Percentiles rank a stretch among this genome's conserved stretches.
Evolutionary conservation across 2,329 filamentous ascomycete genomes (phyloP).

Genomic region (Monosporascus cannonballus): DNA sequence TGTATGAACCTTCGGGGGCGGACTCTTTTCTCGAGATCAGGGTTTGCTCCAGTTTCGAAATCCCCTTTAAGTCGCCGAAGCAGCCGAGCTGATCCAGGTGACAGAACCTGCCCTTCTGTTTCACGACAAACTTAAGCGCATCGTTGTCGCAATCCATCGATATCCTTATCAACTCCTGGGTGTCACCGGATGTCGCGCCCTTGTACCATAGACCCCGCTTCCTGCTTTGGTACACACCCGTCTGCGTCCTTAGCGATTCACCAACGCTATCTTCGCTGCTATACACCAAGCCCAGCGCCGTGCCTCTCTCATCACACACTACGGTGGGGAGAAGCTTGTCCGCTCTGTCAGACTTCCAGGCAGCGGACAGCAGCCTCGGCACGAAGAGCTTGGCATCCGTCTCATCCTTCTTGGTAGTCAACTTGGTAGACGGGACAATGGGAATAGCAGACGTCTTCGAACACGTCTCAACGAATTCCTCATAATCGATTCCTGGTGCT

Average conservation of each 20-base stretch:
- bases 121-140: constrained; percentile 82
- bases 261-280: constrained; percentile 86
- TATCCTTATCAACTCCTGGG: constrained; percentile 80
- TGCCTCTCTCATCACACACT: constrained; percentile 81
- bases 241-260: constrained; percentile 72
- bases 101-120: constrained; percentile 89
- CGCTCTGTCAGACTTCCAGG: constrained; percentile 72
- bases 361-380: constrained; percentile 63
- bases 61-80: constrained; percentile 77
- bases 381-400: constrained; percentile 54
- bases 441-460: constrained; percentile 56
- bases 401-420: constrained; percentile 64
- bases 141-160: constrained; percentile 91
- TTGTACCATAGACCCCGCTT: constrained; percentile 97
- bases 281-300: constrained; percentile 86
- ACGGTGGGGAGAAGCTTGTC: constrained; percentile 86
- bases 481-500: constrained; percentile 37
- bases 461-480: constrained; percentile 40
- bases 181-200: constrained; percentile 88
- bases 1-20: constrained; percentile 88
- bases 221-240: constrained; percentile 89
- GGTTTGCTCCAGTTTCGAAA: constrained; percentile 82
- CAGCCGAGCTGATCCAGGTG: constrained; percentile 89
- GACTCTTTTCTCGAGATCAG: constrained; percentile 74
- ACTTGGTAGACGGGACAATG: constrained; percentile 62